phyloP scores from a whole-genome alignment of 1,284 basidiomycete genomes.

The Cryptococcus sp. region DNA sequence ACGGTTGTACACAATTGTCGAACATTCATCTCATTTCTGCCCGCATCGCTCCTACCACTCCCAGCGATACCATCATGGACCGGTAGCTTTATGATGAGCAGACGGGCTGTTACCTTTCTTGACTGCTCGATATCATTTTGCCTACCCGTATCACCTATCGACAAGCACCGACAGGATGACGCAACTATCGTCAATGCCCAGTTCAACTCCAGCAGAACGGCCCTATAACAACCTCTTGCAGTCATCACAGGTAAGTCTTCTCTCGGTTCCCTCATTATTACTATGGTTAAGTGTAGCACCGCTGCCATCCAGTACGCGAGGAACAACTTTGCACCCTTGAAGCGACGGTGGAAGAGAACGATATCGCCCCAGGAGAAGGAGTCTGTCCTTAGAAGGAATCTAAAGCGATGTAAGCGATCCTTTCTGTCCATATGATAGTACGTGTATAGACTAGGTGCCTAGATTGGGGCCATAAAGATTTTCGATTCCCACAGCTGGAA shows the following conservation, averaged over 20 bases:
- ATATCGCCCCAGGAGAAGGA: conserved; percentile 47
- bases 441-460: conserved; percentile 5
- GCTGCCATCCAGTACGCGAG: conserved; percentile 25
- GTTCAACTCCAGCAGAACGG: conserved; percentile 26
- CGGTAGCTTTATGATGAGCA: too few relatives aligned
- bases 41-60: too few relatives aligned
- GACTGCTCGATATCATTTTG: too few relatives aligned
- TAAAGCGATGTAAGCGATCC: conserved; percentile 40
- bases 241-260: conserved; percentile 27
- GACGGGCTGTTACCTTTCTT: too few relatives aligned
- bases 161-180: too few relatives aligned
- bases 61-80: too few relatives aligned
- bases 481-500: conserved; percentile 73
- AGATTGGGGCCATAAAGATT: conserved; percentile 70
- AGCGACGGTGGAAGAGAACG: conserved; percentile 35
- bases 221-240: conserved; percentile 26
- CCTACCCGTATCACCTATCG: too few relatives aligned
- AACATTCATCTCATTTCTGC: too few relatives aligned
- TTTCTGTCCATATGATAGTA: neutral
- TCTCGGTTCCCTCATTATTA: neutral
- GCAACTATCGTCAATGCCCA: conserved; percentile 12
- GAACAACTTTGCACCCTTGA: conserved; percentile 37
- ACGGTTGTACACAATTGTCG: too few relatives aligned
- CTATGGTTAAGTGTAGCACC: neutral
- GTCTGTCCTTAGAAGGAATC: conserved; percentile 27